Base-by-base conservation (phyloP, 2,329 filamentous ascomycete genomes). In the Geosmithia flava region DNA sequence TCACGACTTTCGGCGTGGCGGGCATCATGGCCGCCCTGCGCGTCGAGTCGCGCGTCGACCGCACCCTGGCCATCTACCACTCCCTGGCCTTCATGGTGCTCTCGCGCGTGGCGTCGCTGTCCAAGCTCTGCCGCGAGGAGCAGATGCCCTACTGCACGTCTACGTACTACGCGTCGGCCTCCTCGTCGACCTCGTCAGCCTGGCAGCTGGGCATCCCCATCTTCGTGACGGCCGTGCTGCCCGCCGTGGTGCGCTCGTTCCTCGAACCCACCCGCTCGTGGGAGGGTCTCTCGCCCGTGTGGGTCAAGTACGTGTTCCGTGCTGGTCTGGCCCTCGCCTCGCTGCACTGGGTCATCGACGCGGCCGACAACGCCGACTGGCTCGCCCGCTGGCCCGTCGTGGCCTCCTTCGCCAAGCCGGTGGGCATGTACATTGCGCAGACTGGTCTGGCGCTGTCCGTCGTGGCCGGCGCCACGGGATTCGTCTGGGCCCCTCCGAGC, bases 131-230 rank as follows among this genome's bases (percentile, higher is more conserved):
- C 62, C 84, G 93, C 50, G 93, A 98, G 64, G 93, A 98, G 68
- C 93, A 98, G 68, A 96, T 97, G 87, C 93, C 93, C 0, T 94
- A 85, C 68, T 98, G 93, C 70, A 81, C 79, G 48, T 95, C 91
- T 2, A 96, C 93, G 0, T 98, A 96, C 69, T 98, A 98, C 61
- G 85, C 89, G 4, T 96, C 91, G 0, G 79, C 84, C 10, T 87
- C 83, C 2, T 95, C 91, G 0, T 97, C 93, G 0, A 97, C 90
- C 1, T 96, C 91, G 2, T 87, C 91, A 1, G 76, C 82, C 1
- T 96, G 90, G 88, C 91, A 97, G 63, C 74, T 96, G 17, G 65
- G 73, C 7, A 84, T 97, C 45, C 88, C 91, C 0, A 85, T 89
- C 56, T 58, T 78, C n/a, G 75, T 89, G 10, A 81, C 83, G 15